phyloP scores from a whole-genome alignment of 768 basidiomycete species.

The Suillus tomentosus region DNA sequence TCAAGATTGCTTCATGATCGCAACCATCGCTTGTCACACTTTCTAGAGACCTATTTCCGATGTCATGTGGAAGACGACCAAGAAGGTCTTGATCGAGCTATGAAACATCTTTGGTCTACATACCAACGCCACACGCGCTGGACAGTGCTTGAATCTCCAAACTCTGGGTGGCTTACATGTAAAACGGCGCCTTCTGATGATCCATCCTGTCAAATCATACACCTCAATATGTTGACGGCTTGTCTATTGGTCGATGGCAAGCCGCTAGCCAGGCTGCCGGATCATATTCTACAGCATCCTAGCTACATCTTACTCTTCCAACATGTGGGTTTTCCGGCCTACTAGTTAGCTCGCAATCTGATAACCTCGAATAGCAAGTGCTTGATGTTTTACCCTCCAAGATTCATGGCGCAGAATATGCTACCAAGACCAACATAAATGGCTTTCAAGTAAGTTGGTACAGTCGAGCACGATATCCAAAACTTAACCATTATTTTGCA shows the following conservation, averaged over 20 bases:
- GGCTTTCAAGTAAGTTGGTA: conserved; percentile 23
- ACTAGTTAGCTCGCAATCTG: conserved; percentile 1
- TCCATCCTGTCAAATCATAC: conserved; percentile 32
- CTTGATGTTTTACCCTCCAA: conserved; percentile 38
- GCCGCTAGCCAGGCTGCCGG: conserved; percentile 40
- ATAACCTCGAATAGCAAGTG: conserved; percentile 20
- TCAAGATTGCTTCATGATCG: conserved; percentile 31
- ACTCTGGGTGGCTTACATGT: conserved; percentile 33
- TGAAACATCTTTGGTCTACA: conserved; percentile 32
- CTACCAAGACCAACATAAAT: conserved; percentile 24
- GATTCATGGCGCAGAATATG: conserved; percentile 37
- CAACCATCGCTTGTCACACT: conserved; percentile 35
- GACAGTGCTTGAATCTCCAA: conserved; percentile 20
- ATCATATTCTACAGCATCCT: conserved; percentile 31
- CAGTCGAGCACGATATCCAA: neutral
- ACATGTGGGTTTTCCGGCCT: conserved; percentile 26
- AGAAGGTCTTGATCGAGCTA: conserved; percentile 33
- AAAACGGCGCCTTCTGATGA: conserved; percentile 17
- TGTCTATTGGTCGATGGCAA: conserved; percentile 43
- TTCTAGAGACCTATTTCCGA: conserved; percentile 25
- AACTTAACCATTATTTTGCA: neutral
- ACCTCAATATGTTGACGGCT: conserved; percentile 46
- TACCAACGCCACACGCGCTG: conserved; percentile 31
- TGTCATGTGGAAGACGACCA: conserved; percentile 16
- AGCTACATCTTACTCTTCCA: conserved; percentile 40